Base-by-base conservation (phyloP, 768 basidiomycete genomes). In the Hypholoma fasciculare region DNA sequence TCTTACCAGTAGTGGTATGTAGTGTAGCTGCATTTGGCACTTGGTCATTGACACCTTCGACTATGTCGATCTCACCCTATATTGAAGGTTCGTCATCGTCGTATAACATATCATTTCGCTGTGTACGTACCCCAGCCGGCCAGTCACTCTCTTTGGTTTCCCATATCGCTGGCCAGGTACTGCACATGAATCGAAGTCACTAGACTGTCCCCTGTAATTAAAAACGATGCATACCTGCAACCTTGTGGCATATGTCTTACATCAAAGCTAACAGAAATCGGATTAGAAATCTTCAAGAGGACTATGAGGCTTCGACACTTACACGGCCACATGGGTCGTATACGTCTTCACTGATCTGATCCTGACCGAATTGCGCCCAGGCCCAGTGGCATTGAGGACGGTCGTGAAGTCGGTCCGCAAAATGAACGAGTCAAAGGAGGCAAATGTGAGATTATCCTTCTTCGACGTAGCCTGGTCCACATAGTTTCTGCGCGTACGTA, bases 301-400 rank as follows among this genome's bases (percentile, higher is more conserved):
- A 54, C 37, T 19, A 7, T 17, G n/a, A 37, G 36, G 36, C 36
- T 12, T 47, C 23, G 48, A 30, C 0, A 73, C 80, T 30, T 63
- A 83, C 82, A 84, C 76, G 1, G 78, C 76, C 40, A 80, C 82
- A 59, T 82, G 80, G 12, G 74, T 81, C 6, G 30, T 76, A 63
- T 82, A 87, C 2, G 71, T 68, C 50, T 83, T 81, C 62, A 76
- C 78, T 8, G 79, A 78, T 51, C 71, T 70, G 52, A 87, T 76
- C 47, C 85, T 76, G 44, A 86, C 81, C 23, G 83, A 84, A 53
- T 77, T 75, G 37, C 85, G 71, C 20, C 86, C 85, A 7, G 78
- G 67, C 1, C 81, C 79, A 39, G 65, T 71, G 0, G 82, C 55
- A 63, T 65, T 72, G 34, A 87, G 75, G 6, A 67, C 69, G 1